Evolutionary conservation across 2,329 filamentous ascomycete species (phyloP).

Genomic region (Ophioceras dolichostomum): DNA sequence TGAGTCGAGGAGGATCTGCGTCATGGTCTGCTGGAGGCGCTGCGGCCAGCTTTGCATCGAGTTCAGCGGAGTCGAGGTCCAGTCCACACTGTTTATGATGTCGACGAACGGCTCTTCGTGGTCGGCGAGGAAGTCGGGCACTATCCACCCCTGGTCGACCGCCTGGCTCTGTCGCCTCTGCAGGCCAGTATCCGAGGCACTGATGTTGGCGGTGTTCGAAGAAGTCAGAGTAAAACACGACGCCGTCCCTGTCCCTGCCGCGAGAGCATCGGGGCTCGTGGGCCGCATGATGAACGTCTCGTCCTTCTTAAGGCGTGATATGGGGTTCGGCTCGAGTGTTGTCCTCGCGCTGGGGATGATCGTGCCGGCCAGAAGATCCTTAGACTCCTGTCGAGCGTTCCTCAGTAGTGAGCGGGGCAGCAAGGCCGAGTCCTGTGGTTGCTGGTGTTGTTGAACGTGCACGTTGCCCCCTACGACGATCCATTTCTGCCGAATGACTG

Average conservation of each 20-base stretch:
- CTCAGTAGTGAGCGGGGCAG: background rate
- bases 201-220: too few species aligned
- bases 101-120: conserved; percentile 21
- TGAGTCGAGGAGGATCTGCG: conserved; percentile 26
- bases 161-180: background rate
- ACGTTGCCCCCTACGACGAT: conserved; percentile 8
- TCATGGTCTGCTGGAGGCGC: conserved; percentile 27
- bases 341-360: background rate
- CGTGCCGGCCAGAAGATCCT: background rate
- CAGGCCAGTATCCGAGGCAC: too few species aligned
- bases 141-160: conserved; percentile 1
- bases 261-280: background rate
- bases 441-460: too few species aligned
- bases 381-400: background rate
- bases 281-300: background rate
- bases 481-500: conserved; percentile 4
- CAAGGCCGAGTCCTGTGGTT: background rate
- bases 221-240: too few species aligned
- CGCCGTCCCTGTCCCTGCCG: background rate
- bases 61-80: conserved; percentile 30
- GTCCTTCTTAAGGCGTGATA: background rate
- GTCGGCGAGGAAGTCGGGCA: conserved; percentile 8
- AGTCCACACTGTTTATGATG: conserved; percentile 26
- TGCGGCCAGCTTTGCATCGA: conserved; percentile 27
- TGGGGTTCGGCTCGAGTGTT: background rate